These are phyloP conservation scores for Acidomyces sp. DNA, from an alignment of 495 filamentous ascomycete species.

Conservation along the genomic window DNA sequence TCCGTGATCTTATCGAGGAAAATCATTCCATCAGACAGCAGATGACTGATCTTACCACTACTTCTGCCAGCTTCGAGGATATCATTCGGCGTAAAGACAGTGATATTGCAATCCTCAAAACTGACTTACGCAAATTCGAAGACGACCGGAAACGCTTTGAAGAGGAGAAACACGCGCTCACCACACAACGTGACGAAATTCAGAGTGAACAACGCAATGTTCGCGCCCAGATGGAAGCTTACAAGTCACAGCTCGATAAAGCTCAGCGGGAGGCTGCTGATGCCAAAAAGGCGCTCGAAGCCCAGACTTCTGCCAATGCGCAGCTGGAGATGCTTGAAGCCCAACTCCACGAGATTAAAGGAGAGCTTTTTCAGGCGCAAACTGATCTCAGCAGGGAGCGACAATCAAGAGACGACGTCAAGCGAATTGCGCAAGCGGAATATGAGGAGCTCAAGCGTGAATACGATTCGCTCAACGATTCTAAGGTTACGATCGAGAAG, in stretches of 20 bases:
- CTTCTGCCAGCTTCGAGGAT: slow-evolving; percentile 89
- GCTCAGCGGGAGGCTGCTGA: slow-evolving; percentile 81
- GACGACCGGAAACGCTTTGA: slow-evolving; percentile 66
- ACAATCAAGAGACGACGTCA: slow-evolving; percentile 92
- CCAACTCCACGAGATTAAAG: slow-evolving; percentile 77
- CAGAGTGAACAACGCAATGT: slow-evolving; percentile 66
- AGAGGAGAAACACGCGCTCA: slow-evolving; percentile 54
- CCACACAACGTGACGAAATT: slow-evolving; percentile 66
- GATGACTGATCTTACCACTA: slow-evolving; percentile 72
- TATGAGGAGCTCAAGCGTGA: slow-evolving; percentile 68
- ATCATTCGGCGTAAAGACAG: slow-evolving; percentile 86
- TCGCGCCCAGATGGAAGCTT: slow-evolving; percentile 75
- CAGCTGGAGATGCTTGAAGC: slow-evolving; percentile 79
- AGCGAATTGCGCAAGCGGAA: slow-evolving; percentile 82
- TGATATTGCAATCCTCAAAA: slow-evolving; percentile 70
- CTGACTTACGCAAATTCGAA: slow-evolving; percentile 66
- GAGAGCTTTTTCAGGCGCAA: slow-evolving; percentile 70
- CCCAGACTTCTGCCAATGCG: slow-evolving; percentile 76
- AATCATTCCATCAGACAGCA: slow-evolving; percentile 78
- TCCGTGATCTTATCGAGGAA: slow-evolving; percentile 64
- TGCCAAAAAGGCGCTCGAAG: slow-evolving; percentile 72
- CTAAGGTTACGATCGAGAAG: slow-evolving; percentile 95
- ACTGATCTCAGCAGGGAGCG: slow-evolving; percentile 80
- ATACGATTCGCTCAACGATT: slow-evolving; percentile 75
- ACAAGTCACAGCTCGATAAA: slow-evolving; percentile 68